Base-by-base conservation (phyloP, 202 grass and related monocot genomes). In the Panicum hallii region DNA sequence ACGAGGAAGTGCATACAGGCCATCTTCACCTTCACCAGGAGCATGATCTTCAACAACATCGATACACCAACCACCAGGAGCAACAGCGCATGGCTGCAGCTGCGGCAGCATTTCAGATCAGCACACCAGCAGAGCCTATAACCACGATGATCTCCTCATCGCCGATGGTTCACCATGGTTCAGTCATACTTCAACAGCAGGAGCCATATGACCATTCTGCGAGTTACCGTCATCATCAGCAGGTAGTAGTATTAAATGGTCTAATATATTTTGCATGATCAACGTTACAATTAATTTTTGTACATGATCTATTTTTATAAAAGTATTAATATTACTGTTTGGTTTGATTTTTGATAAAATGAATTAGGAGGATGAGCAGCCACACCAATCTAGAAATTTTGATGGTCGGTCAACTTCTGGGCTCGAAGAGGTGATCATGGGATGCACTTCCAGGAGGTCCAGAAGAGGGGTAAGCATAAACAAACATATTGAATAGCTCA, bases 351-450 rank as follows among this genome's bases (percentile, higher is more conserved):
- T 56, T 38, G 3, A 61, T 16, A 64, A 81, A 41, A 28, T 22
- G 7, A 47, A 40, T 47, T 42, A 91, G 89, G 89, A 81, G 82
- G 85, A 86, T 19, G 56, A 84, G 69, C 70, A 46, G 52, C 77
- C 72, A 23, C 88, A 93, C 57, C 85, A 90, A 78, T 67, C 85
- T 32, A 69, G 82, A n/a, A 89, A 90, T 80, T 90, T 92, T 52
- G 87, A 90, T 55, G 86, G 85, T 11, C 72, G 84, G 43, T 82
- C 87, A 19, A 74, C 91, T 57, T 85, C 93, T 80, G 86, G 89
- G 20, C 80, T 98, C 16, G 93, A 98, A 79, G 95, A 90, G 71
- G 79, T 98, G 68, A 90, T 98, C 58, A 93, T 88, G 87, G 86
- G 89, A 46, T 98, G 89, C 79, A 93, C 91, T 42, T 83, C 91